Conservation (phyloP, 768 basidiomycete genomes). For the Coprinellus micaceus region DNA sequence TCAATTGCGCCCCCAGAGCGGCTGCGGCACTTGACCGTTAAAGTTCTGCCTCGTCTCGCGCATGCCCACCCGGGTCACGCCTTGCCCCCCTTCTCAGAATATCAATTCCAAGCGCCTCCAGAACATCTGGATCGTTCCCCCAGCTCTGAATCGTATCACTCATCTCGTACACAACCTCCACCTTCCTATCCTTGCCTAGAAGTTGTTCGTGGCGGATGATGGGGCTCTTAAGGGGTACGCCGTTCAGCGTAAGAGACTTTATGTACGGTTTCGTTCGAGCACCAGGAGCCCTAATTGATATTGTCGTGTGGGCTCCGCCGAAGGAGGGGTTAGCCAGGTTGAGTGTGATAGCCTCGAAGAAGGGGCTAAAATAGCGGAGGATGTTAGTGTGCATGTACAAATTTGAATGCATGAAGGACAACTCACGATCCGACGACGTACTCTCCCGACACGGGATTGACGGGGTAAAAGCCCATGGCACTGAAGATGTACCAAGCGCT, state of each 20-base stretch:
- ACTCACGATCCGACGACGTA: constrained; percentile 74
- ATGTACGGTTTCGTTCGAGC: constrained; percentile 61
- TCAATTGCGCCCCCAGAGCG: too few relatives aligned
- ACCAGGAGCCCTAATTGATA: constrained; percentile 54
- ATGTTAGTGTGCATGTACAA: not conserved
- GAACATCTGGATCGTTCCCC: constrained; percentile 28
- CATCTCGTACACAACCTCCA: constrained; percentile 64
- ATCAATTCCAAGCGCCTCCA: constrained; percentile 9
- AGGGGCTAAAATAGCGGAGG: constrained; percentile 30
- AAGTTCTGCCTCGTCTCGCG: too few relatives aligned
- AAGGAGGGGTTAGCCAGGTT: constrained; percentile 42
- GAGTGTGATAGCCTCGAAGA: constrained; percentile 52
- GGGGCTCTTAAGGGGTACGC: constrained; percentile 36
- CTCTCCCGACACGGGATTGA: constrained; percentile 72
- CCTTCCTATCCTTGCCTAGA: constrained; percentile 37
- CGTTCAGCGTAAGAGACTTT: constrained; percentile 56
- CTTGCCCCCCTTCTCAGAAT: not conserved
- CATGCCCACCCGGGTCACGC: too few relatives aligned
- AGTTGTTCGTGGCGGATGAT: constrained; percentile 62
- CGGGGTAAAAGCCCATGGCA: constrained; percentile 81
- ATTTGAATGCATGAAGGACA: not conserved
- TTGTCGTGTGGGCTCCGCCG: constrained; percentile 16
- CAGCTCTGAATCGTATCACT: constrained; percentile 34
- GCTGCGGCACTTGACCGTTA: too few relatives aligned
- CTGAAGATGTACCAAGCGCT: constrained; percentile 86